Conservation (phyloP, 108 stramenopile genomes). For the Skeletonema costatum region DNA sequence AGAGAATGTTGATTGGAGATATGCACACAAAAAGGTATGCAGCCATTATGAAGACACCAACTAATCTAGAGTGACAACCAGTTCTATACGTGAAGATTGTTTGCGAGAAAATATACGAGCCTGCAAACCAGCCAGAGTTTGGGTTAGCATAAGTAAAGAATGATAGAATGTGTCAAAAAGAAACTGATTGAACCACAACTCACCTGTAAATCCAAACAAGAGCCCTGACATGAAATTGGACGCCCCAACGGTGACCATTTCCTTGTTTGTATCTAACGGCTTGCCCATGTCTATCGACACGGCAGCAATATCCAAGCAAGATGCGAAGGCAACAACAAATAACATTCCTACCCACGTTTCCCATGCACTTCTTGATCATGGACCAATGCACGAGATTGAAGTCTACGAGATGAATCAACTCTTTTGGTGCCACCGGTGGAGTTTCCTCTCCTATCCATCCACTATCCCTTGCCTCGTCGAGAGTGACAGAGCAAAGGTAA, state of each 20-base stretch:
- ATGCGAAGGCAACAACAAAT: constrained; percentile 95
- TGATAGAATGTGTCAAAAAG: constrained; percentile 90
- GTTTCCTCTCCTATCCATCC: constrained; percentile 78
- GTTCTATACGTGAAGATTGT: constrained; percentile 96
- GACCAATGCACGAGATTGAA: constrained; percentile 74
- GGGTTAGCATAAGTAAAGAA: constrained; percentile 79
- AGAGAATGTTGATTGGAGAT: constrained; percentile 70
- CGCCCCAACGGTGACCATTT: constrained; percentile 88
- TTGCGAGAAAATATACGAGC: constrained; percentile 96
- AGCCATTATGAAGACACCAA: constrained; percentile 74
- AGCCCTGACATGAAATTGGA: constrained; percentile 87
- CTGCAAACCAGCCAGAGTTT: constrained; percentile 70
- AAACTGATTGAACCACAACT: constrained; percentile 67
- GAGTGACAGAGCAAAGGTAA: constrained; percentile 27
- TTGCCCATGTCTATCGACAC: constrained; percentile 77
- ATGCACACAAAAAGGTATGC: constrained; percentile 62
- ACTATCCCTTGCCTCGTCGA: constrained; percentile 63
- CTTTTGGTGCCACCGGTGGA: constrained; percentile 62
- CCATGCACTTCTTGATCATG: constrained; percentile 59
- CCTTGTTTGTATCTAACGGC: constrained; percentile 92
- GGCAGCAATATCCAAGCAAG: constrained; percentile 87
- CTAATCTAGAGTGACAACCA: constrained; percentile 67
- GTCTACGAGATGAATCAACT: constrained; percentile 66
- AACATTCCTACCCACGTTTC: constrained; percentile 95
- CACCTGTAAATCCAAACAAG: constrained; percentile 78